phyloP scores from a whole-genome alignment of 345 rosid genomes.

The Cardiospermum halicacabum region DNA sequence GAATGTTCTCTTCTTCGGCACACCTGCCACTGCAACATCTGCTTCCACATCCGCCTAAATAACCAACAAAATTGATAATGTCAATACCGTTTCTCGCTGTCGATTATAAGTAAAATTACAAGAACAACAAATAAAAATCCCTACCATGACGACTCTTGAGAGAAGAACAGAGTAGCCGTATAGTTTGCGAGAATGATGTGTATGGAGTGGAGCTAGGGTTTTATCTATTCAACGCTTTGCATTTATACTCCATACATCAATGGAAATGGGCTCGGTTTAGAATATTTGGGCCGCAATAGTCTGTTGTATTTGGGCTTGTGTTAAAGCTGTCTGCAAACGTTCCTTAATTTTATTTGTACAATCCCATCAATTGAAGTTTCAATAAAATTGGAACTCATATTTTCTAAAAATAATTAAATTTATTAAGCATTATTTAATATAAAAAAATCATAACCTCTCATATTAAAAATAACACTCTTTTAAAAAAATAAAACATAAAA shows the following conservation, averaged over 20 bases:
- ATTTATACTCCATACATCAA: slow-evolving; percentile 7
- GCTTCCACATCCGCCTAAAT: slow-evolving; percentile 41
- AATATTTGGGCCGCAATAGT: neutral
- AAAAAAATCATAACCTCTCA: too few species aligned
- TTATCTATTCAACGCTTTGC: neutral
- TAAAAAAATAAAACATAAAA: too few species aligned
- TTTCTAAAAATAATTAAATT: too few species aligned
- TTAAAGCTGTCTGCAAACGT: neutral
- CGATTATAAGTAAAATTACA: neutral
- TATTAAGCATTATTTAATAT: too few species aligned
- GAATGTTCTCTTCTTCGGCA: slow-evolving; percentile 71
- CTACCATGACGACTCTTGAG: slow-evolving; percentile 20
- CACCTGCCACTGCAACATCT: slow-evolving; percentile 38
- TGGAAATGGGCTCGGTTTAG: neutral
- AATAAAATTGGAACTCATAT: too few species aligned
- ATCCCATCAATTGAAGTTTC: too few species aligned
- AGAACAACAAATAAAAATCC: neutral
- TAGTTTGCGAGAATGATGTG: neutral
- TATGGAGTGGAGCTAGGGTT: slow-evolving; percentile 20
- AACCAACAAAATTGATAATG: neutral
- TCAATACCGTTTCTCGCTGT: neutral
- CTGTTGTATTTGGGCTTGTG: neutral
- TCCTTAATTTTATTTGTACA: too few species aligned
- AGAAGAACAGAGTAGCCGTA: neutral
- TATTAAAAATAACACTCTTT: too few species aligned